Evolutionary conservation across 2,329 filamentous ascomycete genomes (phyloP), one percentile per base, ranked within the genome.

Genomic region (Corniculantispora saksenae): DNA sequence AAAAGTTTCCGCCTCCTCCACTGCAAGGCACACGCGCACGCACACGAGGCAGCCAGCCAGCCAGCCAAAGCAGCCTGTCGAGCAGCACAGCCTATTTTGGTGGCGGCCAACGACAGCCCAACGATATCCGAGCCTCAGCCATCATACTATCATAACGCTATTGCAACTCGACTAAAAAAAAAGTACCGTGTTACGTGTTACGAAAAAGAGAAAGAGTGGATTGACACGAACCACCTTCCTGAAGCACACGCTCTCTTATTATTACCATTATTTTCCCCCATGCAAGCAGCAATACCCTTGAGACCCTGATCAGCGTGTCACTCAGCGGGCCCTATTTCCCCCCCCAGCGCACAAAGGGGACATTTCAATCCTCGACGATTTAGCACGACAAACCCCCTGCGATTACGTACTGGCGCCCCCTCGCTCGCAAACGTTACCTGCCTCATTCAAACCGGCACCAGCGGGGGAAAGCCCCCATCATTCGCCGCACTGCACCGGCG

Each of bases 291-390:
- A n/a, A 27, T 43, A 27, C 15, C 25, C 53, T 38, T 27, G 25
- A 61, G 59, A 61, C 59, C 59, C 59, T 54, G 48, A 61, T 61
- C 59, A 61, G 48, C 48, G 48, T 21, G 29, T 61, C 35, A 10
- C 17, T 17, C 15, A 51, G 54, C 54, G 23, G 54, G 15, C 23
- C 54, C 54, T 19, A 17, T 40, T n/a, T 29, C 21, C 38, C 53
- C 47, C 47, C 8, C n/a, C 10, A 50, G 21, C 47, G 27, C 47
- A 21, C 47, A 50, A 12, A 8, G 27, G 12, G 55, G 21, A 23
- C n/a, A n/a, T n/a, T n/a, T n/a, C n/a, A n/a, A n/a, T n/a, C n/a
- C n/a, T n/a, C n/a, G n/a, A n/a, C n/a, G 38, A 35, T 17, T 35
- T 13, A 38, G 8, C 7, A 7, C 35, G 13, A 38, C 35, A 7